A percentile compares a stretch with the other conserved stretches of the same genome.
Evolutionary conservation across 2,329 filamentous ascomycete species (phyloP).

Genomic region (Fusarium illudens): DNA sequence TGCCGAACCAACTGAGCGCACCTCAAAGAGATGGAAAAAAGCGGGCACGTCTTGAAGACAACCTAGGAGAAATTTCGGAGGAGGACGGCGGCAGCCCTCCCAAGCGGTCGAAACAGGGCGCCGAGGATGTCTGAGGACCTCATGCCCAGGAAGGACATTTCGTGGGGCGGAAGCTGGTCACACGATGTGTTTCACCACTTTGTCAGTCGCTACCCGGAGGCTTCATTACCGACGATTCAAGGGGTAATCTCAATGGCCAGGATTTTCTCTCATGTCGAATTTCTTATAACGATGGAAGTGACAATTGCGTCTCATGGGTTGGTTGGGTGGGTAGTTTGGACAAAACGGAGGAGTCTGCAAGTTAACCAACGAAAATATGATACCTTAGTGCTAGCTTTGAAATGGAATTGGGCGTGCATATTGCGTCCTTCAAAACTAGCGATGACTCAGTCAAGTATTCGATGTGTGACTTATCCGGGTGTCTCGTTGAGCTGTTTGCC

Average conservation of each 20-base stretch:
- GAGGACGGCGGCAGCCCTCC: not conserved
- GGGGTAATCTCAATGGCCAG: not conserved
- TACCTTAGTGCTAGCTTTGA: not conserved
- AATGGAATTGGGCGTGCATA: not conserved
- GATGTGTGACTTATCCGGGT: too few relatives aligned
- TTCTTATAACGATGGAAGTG: not conserved
- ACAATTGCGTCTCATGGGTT: not conserved
- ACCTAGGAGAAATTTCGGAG: not conserved
- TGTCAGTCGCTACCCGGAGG: not conserved
- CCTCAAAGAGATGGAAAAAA: slow-evolving; percentile 20
- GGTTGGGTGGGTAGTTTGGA: not conserved
- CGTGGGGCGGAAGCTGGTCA: not conserved
- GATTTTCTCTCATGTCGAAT: not conserved
- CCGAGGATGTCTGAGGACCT: not conserved
- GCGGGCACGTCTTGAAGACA: slow-evolving; percentile 12
- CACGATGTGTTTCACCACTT: not conserved
- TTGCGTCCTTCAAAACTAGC: not conserved
- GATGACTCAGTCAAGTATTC: too few relatives aligned
- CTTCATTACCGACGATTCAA: not conserved
- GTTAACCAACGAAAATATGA: not conserved
- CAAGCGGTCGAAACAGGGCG: slow-evolving; percentile 16
- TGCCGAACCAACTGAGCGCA: not conserved
- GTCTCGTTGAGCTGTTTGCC: not conserved
- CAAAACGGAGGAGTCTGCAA: not conserved
- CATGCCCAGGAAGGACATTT: not conserved